Base-by-base conservation (phyloP, 1,284 basidiomycete species). In the Trametes polyzona region DNA sequence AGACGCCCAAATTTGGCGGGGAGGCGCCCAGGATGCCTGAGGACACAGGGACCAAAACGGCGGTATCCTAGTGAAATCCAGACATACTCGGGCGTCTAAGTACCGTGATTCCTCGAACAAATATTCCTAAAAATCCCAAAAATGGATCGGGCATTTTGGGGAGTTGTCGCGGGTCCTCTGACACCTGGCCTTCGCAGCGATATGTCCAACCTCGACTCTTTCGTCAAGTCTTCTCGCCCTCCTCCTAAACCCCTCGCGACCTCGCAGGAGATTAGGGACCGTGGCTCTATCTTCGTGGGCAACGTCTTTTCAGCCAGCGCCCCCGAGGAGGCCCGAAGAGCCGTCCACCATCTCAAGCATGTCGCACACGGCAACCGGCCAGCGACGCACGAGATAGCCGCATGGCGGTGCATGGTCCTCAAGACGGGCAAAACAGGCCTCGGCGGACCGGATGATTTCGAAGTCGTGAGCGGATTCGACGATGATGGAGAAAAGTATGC, bases 401-500 rank as follows among this genome's bases (percentile, higher is more conserved):
- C 86, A 12, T 88, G 88, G 87, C 78, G 93, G 56, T 87, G 86
- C 66, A 90, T 93, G 83, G 77, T 79, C 0, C 73, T 90, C 52
- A 90, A 87, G 72, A 66, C 75, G 5, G 88, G 87, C 8, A 78
- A 78, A 61, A 84, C 82, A 12, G 90, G 91, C 1, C 73, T 90
- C 30, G 78, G 76, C n/a, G 88, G 85, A 14, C 83, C 84, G 12
- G 86, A 89, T 36, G 91, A 92, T 64, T 92, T 92, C 66, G 83
- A 84, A 65, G 73, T 92, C 26, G 70, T 76, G 53, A 74, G 75
- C 3, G 87, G 83, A 2, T 79, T 74, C 63, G 82, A 85, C 37
- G 90, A 92, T 63, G 90, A 90, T 48, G 87, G 85, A 5, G 90
- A 92, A 71, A 79, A 80, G 62, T 84, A 83, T 76, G 88, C 82